Evolutionary conservation across 2,329 filamentous ascomycete genomes (phyloP).

Genomic region (Plectosphaerella sp.): DNA sequence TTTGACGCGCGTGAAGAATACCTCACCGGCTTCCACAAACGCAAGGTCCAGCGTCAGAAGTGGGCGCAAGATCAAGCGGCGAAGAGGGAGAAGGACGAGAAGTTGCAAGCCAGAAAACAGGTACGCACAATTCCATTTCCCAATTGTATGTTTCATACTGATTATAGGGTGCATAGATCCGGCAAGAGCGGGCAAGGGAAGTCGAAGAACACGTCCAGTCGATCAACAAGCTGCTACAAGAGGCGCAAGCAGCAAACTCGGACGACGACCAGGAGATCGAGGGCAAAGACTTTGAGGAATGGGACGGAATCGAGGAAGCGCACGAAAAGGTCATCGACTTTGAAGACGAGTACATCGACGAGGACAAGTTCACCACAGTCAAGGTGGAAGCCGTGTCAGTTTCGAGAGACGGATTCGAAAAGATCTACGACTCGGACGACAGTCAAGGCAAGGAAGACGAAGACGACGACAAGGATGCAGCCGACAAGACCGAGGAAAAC

Average conservation of each 20-base stretch:
- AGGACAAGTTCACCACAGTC: slow-evolving; percentile 92
- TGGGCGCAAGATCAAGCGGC: slow-evolving; percentile 77
- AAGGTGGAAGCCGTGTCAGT: slow-evolving; percentile 87
- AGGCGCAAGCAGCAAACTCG: slow-evolving; percentile 48
- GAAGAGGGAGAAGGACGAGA: slow-evolving; percentile 74
- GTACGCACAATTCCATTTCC: slow-evolving; percentile 36
- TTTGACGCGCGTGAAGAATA: slow-evolving; percentile 74
- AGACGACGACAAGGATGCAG: slow-evolving; percentile 26
- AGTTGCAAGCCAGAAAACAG: slow-evolving; percentile 68
- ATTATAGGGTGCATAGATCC: slow-evolving; percentile 52
- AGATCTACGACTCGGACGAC: slow-evolving; percentile 29
- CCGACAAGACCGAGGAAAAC: slow-evolving; percentile 22
- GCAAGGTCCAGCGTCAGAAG: slow-evolving; percentile 82
- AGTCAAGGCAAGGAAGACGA: slow-evolving; percentile 21
- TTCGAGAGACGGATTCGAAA: slow-evolving; percentile 67
- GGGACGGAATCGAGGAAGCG: slow-evolving; percentile 60
- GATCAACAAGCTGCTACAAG: slow-evolving; percentile 65
- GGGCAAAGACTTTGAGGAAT: slow-evolving; percentile 48
- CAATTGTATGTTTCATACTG: background rate
- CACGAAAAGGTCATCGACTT: slow-evolving; percentile 57
- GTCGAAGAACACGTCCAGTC: slow-evolving; percentile 77
- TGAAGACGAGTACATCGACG: slow-evolving; percentile 93
- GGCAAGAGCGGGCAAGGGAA: slow-evolving; percentile 77
- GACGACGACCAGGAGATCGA: slow-evolving; percentile 29
- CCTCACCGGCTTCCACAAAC: slow-evolving; percentile 94